Evolutionary conservation across 169 alveolate genomes (phyloP).

Genomic region (Theileria parva): DNA sequence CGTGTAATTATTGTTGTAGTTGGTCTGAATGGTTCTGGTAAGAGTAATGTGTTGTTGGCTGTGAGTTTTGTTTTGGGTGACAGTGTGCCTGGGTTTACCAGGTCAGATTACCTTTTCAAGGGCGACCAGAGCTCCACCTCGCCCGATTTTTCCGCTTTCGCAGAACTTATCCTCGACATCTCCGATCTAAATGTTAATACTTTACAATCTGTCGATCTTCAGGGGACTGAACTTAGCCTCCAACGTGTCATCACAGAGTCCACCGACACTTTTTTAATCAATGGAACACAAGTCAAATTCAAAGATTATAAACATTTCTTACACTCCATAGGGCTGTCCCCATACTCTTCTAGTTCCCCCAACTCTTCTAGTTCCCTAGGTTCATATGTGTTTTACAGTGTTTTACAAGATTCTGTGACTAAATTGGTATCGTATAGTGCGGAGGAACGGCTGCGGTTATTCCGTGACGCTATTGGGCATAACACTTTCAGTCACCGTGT

Average conservation of each 20-base stretch:
- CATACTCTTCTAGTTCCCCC: constrained; percentile 1
- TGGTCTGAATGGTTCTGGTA: constrained; percentile 66
- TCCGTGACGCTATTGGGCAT: constrained; percentile 58
- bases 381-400: constrained; percentile 16
- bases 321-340: constrained; percentile 36
- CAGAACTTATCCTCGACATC: constrained; percentile 45
- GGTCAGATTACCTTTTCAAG: constrained; percentile 29
- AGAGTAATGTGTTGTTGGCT: constrained; percentile 59
- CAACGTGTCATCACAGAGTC: constrained; percentile 46
- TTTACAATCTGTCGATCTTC: background rate
- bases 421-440: constrained; percentile 28
- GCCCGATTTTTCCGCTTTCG: constrained; percentile 43
- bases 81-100: constrained; percentile 18
- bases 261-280: constrained; percentile 45
- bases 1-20: no score
- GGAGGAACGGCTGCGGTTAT: constrained; percentile 41
- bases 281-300: constrained; percentile 43
- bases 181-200: constrained; percentile 1
- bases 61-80: constrained; percentile 53
- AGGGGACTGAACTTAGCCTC: constrained; percentile 37
- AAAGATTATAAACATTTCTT: constrained; percentile 60
- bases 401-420: constrained; percentile 55
- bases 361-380: constrained; percentile 33
- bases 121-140: constrained; percentile 50
- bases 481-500: constrained; percentile 45